phyloP scores from a whole-genome alignment of 2,329 filamentous ascomycete species.

The Paraphoma chrysanthemicola region DNA sequence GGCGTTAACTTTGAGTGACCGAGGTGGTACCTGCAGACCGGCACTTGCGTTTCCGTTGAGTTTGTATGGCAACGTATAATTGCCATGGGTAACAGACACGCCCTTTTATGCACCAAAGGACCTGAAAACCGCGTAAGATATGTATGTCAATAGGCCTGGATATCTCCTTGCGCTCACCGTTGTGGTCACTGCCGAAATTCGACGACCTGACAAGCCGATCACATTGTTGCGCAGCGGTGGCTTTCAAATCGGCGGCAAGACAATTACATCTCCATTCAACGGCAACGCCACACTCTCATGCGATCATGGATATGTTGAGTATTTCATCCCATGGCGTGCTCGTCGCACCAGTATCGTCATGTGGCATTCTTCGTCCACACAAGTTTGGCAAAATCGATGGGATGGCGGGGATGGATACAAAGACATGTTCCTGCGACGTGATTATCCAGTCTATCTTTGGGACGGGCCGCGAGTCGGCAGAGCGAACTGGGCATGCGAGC shows the following conservation, averaged over 20 bases:
- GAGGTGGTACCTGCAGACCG: neutral
- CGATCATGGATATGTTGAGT: constrained; percentile 38
- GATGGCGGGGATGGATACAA: constrained; percentile 35
- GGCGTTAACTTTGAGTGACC: no score
- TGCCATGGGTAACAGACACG: no score
- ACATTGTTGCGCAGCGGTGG: constrained; percentile 24
- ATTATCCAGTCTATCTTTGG: constrained; percentile 37
- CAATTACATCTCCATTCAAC: constrained; percentile 10
- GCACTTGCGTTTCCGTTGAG: neutral
- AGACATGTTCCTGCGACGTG: constrained; percentile 31
- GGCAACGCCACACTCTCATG: constrained; percentile 29
- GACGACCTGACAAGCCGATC: constrained; percentile 19
- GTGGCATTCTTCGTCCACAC: constrained; percentile 35
- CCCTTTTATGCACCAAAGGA: no score
- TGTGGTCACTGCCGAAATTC: neutral
- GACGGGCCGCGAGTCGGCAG: constrained; percentile 33
- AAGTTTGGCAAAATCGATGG: constrained; percentile 37
- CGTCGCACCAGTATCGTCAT: constrained; percentile 30
- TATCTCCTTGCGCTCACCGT: neutral
- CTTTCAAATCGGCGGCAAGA: constrained; percentile 34
- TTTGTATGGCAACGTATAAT: no score
- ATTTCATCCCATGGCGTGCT: constrained; percentile 31
- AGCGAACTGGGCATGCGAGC: constrained; percentile 32
- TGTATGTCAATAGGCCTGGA: neutral
- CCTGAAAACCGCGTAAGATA: neutral